These are phyloP conservation scores for Geosmithia flava DNA, from an alignment of 2,329 filamentous ascomycete species.

Conservation along the genomic window DNA sequence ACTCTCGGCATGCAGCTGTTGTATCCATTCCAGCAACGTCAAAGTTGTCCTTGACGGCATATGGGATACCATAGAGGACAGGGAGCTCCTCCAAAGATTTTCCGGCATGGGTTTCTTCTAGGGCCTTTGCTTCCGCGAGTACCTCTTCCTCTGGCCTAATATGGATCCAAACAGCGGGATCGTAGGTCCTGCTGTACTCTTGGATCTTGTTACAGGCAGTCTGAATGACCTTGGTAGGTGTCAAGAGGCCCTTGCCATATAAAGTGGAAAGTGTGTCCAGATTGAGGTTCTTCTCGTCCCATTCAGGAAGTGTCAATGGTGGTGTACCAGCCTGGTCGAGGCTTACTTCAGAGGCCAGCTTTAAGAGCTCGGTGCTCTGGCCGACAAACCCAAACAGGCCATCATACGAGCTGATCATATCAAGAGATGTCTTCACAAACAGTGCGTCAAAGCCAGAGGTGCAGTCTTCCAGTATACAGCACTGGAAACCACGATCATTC, in stretches of 20 bases:
- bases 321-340: not conserved
- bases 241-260: not conserved
- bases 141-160: slow-evolving; percentile 3
- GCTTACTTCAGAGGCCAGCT: not conserved
- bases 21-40: slow-evolving; percentile 37
- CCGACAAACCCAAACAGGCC: slow-evolving; percentile 37
- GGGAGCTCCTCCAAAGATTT: not conserved
- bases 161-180: slow-evolving; percentile 4
- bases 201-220: slow-evolving; percentile 1
- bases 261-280: slow-evolving; percentile 4
- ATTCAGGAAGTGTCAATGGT: not conserved
- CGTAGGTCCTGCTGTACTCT: not conserved
- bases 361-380: slow-evolving; percentile 21
- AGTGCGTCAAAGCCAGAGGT: slow-evolving; percentile 33
- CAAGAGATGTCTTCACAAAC: slow-evolving; percentile 32
- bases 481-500: slow-evolving; percentile 48
- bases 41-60: slow-evolving; percentile 44
- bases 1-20: slow-evolving; percentile 36
- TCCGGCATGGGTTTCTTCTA: not conserved
- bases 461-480: slow-evolving; percentile 36
- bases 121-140: not conserved
- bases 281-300: slow-evolving; percentile 3
- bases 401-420: slow-evolving; percentile 36
- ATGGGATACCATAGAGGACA: slow-evolving; percentile 39
- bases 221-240: slow-evolving; percentile 3